Conservation (phyloP, 202 grass and related monocot species). For the Cymbopogon flexuosus region DNA sequence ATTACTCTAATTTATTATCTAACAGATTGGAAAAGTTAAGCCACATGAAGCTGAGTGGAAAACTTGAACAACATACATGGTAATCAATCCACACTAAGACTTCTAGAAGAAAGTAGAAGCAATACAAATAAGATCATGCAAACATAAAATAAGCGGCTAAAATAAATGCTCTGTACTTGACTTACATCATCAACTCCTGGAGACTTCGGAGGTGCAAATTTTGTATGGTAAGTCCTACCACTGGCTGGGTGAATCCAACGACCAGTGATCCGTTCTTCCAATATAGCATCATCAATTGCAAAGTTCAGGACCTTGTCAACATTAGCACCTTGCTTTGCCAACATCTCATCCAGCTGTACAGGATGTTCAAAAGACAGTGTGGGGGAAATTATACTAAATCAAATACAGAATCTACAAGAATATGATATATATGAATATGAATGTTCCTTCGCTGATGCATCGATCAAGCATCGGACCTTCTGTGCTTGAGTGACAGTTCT, state of each 20-base stretch:
- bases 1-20: background rate
- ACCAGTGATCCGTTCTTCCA: slow-evolving; percentile 84
- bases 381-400: background rate
- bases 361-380: background rate
- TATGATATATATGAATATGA: background rate
- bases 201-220: slow-evolving; percentile 63
- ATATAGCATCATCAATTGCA: slow-evolving; percentile 63
- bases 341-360: slow-evolving; percentile 84
- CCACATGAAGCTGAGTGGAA: background rate
- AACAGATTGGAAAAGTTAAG: background rate
- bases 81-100: background rate
- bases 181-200: slow-evolving; percentile 77
- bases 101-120: background rate
- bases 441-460: background rate
- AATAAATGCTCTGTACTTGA: background rate
- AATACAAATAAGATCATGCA: background rate
- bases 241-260: slow-evolving; percentile 68
- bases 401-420: background rate
- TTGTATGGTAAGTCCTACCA: slow-evolving; percentile 75
- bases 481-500: slow-evolving; percentile 87
- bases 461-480: slow-evolving; percentile 51
- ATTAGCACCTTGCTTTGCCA: slow-evolving; percentile 51
- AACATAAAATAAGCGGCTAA: background rate
- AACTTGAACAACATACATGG: background rate
- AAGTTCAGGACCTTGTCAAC: slow-evolving; percentile 77